Conservation (phyloP, 2,329 filamentous ascomycete genomes). For the Aspergillus hiratsukae region DNA sequence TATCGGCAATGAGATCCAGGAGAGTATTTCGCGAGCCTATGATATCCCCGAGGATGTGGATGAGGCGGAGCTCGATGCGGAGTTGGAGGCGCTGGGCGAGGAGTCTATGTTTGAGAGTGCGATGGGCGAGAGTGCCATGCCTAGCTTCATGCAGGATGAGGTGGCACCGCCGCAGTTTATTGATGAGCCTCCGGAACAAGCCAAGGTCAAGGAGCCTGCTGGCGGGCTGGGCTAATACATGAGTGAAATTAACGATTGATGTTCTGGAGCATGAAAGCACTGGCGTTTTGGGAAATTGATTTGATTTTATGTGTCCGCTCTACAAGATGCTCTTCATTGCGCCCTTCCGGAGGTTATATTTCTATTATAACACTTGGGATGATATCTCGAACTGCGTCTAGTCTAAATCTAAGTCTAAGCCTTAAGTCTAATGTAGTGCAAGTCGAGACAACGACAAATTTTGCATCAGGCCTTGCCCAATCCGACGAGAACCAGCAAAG, state of each 20-base stretch:
- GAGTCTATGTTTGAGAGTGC: conserved; percentile 82
- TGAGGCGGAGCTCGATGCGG: conserved; percentile 91
- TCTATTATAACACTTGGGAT: neutral
- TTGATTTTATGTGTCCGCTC: neutral
- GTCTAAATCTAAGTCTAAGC: neutral
- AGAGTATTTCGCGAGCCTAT: conserved; percentile 84
- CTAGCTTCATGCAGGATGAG: conserved; percentile 86
- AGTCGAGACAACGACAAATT: neutral
- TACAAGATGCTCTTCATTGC: neutral
- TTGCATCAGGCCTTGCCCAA: conserved; percentile 46
- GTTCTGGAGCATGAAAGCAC: neutral
- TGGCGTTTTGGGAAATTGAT: neutral
- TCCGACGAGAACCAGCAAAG: conserved; percentile 62
- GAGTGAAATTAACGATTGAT: neutral
- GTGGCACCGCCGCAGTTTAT: conserved; percentile 79
- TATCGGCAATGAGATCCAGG: conserved; percentile 96
- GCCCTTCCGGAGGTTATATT: neutral
- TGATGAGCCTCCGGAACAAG: conserved; percentile 75
- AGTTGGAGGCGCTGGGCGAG: conserved; percentile 88
- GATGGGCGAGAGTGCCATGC: conserved; percentile 60
- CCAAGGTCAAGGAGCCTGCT: conserved; percentile 78
- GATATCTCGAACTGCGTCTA: neutral
- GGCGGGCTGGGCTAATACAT: conserved; percentile 33
- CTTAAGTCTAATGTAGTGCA: neutral
- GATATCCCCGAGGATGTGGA: conserved; percentile 96